Evolutionary conservation across 257 asterid species (phyloP).

Genomic region (Solanum habrochaites): DNA sequence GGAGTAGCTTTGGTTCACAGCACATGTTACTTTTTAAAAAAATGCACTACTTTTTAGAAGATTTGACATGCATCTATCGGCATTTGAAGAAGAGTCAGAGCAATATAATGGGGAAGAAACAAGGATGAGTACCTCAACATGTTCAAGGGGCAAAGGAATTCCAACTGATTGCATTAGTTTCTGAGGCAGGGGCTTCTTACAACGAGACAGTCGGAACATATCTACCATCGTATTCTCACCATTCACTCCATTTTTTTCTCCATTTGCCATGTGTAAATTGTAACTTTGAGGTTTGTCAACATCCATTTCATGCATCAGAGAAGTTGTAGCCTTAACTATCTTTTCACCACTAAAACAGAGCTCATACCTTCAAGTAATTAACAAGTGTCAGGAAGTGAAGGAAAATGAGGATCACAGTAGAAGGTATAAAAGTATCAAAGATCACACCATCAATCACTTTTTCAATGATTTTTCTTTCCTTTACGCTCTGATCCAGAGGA

Average conservation of each 20-base stretch:
- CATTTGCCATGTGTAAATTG: slow-evolving; percentile 31
- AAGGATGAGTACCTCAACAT: slow-evolving; percentile 56
- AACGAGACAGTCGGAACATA: slow-evolving; percentile 74
- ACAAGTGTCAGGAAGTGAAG: slow-evolving; percentile 3
- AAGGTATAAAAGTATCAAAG: neutral
- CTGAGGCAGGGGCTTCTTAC: slow-evolving; percentile 72
- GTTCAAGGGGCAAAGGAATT: slow-evolving; percentile 72
- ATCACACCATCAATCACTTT: neutral
- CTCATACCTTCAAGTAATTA: slow-evolving; percentile 61
- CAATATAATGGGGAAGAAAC: neutral
- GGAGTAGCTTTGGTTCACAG: neutral
- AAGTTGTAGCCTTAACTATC: slow-evolving; percentile 36
- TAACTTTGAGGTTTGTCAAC: slow-evolving; percentile 35
- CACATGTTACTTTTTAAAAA: neutral
- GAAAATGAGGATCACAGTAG: neutral
- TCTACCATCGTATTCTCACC: slow-evolving; percentile 52
- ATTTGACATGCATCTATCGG: neutral
- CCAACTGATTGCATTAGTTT: slow-evolving; percentile 55
- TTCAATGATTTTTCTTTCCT: neutral
- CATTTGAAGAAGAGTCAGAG: neutral
- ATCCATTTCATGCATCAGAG: slow-evolving; percentile 48
- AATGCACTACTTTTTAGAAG: neutral
- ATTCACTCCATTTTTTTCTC: slow-evolving; percentile 44
- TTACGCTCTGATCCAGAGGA: neutral
- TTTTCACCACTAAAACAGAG: slow-evolving; percentile 79